A percentile compares a stretch with the other conserved stretches of the same genome.
Evolutionary conservation across 1,284 basidiomycete species (phyloP).

Genomic region (Moesziomyces antarcticus): DNA sequence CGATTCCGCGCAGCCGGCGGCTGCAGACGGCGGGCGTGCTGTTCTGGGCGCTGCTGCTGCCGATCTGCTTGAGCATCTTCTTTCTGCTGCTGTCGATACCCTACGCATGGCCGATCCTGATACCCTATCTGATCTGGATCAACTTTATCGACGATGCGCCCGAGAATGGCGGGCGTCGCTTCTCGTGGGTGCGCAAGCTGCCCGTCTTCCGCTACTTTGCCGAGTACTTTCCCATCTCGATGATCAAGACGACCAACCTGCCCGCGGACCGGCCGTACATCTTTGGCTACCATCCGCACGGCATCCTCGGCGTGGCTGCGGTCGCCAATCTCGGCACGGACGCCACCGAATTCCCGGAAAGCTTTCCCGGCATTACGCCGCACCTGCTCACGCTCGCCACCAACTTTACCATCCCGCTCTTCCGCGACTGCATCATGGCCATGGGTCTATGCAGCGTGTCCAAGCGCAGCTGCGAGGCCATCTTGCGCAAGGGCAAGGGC

Average conservation of each 20-base stretch:
- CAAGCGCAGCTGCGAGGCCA: slow-evolving; percentile 87
- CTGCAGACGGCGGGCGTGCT: slow-evolving; percentile 74
- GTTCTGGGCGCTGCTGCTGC: slow-evolving; percentile 83
- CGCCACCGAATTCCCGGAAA: slow-evolving; percentile 88
- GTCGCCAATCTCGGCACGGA: slow-evolving; percentile 93
- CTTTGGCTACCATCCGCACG: slow-evolving; percentile 74
- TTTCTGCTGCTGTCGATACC: slow-evolving; percentile 88
- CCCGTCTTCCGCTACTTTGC: slow-evolving; percentile 85
- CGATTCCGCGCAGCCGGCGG: slow-evolving; percentile 57
- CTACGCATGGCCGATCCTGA: slow-evolving; percentile 84
- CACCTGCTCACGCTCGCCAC: slow-evolving; percentile 86
- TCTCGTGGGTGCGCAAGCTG: slow-evolving; percentile 79
- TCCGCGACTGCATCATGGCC: slow-evolving; percentile 81
- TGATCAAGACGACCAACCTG: slow-evolving; percentile 74
- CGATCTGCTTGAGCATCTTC: slow-evolving; percentile 78
- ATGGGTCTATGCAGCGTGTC: slow-evolving; percentile 92
- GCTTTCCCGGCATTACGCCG: slow-evolving; percentile 90
- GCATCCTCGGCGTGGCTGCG: slow-evolving; percentile 74
- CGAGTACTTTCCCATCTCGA: slow-evolving; percentile 85
- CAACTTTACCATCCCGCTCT: slow-evolving; percentile 93
- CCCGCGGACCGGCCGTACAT: slow-evolving; percentile 91
- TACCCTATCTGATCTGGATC: slow-evolving; percentile 86
- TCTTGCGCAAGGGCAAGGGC: slow-evolving; percentile 73
- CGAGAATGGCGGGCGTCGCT: slow-evolving; percentile 80
- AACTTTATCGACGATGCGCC: slow-evolving; percentile 78